A percentile compares a stretch with the other conserved stretches of the same genome.
phyloP scores from a whole-genome alignment of 139 green algal genomes.

The Tetraselmis chui region DNA sequence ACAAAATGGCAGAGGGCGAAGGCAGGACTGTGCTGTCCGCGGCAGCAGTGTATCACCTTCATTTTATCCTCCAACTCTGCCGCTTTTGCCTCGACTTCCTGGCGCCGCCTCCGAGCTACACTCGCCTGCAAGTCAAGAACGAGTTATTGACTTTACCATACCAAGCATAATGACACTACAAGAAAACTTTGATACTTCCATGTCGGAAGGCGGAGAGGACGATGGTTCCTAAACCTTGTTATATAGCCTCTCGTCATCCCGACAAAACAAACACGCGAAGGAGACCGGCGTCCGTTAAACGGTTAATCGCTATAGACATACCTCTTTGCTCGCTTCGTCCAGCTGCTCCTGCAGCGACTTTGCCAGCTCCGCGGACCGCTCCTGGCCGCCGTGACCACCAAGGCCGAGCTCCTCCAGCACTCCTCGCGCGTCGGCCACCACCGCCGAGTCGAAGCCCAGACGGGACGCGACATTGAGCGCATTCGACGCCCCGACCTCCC shows the following conservation, averaged over 20 bases:
- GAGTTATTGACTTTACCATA: no score
- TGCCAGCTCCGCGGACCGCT: neutral
- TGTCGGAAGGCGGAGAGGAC: no score
- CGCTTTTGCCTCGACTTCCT: neutral
- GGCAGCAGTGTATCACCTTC: neutral
- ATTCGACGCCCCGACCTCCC: constrained; percentile 34
- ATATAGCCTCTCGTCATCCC: no score
- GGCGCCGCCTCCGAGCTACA: neutral
- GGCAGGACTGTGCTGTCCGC: no score
- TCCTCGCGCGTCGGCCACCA: constrained; percentile 38
- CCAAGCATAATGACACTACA: no score
- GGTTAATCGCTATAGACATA: no score
- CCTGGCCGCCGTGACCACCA: constrained; percentile 5
- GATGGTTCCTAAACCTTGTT: no score
- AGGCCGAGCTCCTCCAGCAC: constrained; percentile 9
- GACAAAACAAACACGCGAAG: no score
- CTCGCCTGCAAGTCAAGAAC: no score
- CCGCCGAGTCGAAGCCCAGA: constrained; percentile 38
- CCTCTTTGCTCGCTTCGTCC: neutral
- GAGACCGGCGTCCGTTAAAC: no score
- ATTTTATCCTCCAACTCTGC: neutral
- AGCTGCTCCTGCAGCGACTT: neutral
- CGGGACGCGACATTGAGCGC: constrained; percentile 48
- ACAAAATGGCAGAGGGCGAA: no score
- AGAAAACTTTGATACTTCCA: no score